Base-by-base conservation (phyloP, 2,329 filamentous ascomycete species). In the Fusarium zealandicum region DNA sequence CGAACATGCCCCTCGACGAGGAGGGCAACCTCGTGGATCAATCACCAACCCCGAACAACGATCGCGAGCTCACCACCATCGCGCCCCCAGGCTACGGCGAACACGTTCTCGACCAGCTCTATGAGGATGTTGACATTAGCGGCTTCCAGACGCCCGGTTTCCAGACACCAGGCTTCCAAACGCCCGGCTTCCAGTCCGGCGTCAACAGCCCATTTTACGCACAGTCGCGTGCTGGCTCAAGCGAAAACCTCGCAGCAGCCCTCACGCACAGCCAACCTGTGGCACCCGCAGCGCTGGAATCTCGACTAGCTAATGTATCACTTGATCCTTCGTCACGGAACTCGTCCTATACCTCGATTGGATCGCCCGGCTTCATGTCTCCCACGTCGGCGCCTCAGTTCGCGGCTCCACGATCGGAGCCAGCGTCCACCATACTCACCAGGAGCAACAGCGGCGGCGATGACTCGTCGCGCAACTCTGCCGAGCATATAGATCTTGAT, bases 81-180 rank as follows among this genome's bases (percentile, higher is more conserved):
- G 93, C 93, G 10, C 95, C 95, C n/a, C 95, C 95, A 1, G 86
- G 92, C 32, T 99, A 99, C 67, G 92, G 92, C 54, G 86, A 93
- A 67, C 95, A 98, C 72, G 83, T 90, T 37, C 84, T 98, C 20
- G 95, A 99, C 72, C 88, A 91, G 70, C 80, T 98, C 1, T 99
- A 96, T 75, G 91, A 92, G 63, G 91, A 93, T 57, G 83, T 97
- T 51, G 91, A 96, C 65, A 82, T 85, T 8, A 86, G 82, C 46
- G 91, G 90, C n/a, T 90, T 93, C 70, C 88, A 92, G 74, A 93
- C 90, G 0, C 90, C 91, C 1, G 86, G 82, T 1, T 78, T 84
- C 30, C 83, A 80, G 76, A n/a, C n/a, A n/a, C n/a, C n/a, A n/a
- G 91, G 90, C n/a, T 90, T 93, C 70, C 88, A 92, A 74, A 93